Percentiles rank a stretch among this genome's conserved stretches.
Evolutionary conservation across 2,329 filamentous ascomycete genomes (phyloP).

Genomic region (Alternaria metachromatica): DNA sequence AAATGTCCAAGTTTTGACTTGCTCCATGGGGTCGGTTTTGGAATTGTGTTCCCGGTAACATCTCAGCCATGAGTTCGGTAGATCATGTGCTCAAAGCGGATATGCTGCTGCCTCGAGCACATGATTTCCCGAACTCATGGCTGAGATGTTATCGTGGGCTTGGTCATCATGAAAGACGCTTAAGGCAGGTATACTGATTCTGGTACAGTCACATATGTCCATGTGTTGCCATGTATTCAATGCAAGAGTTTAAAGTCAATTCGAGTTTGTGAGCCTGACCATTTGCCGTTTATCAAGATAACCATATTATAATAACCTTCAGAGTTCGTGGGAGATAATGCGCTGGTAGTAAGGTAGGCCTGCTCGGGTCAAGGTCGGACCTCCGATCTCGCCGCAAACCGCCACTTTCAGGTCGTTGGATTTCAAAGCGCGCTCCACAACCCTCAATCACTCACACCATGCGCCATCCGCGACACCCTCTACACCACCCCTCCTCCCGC

Average conservation of each 20-base stretch:
- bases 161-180: not conserved
- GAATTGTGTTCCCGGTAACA: not conserved
- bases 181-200: not conserved
- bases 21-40: no score
- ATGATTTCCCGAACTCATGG: no score
- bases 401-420: slow-evolving; percentile 34
- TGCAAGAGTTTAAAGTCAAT: not conserved
- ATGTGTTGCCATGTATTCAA: not conserved
- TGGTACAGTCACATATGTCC: not conserved
- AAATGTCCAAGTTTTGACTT: no score
- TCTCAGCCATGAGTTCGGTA: no score
- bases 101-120: no score
- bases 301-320: not conserved
- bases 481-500: not conserved
- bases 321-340: not conserved
- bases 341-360: not conserved
- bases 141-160: not conserved
- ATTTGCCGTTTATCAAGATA: no score
- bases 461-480: slow-evolving; percentile 14
- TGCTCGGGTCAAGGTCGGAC: slow-evolving; percentile 14
- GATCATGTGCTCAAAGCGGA: no score
- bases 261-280: no score
- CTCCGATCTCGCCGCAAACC: slow-evolving; percentile 36
- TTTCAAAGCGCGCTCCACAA: slow-evolving; percentile 42
- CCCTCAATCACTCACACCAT: slow-evolving; percentile 25